Conservation (phyloP, 2,329 filamentous ascomycete species). For the Dryadomyces quercivorus region DNA sequence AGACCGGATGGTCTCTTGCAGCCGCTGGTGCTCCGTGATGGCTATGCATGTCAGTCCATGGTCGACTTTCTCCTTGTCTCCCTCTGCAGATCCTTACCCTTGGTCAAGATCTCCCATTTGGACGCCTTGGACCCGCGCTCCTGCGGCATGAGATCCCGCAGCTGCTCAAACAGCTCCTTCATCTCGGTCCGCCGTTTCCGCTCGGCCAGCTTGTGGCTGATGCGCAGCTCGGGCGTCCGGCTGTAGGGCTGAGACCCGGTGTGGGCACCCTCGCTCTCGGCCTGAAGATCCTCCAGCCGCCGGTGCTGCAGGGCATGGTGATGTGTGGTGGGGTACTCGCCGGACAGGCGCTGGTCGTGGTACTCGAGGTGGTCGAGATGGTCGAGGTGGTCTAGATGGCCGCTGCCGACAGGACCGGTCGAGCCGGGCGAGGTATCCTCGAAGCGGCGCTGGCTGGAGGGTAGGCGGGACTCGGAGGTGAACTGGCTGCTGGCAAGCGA, state of each 20-base stretch:
- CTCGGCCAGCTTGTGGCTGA: slow-evolving; percentile 78
- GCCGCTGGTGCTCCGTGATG: slow-evolving; percentile 48
- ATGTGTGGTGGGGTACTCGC: slow-evolving; percentile 49
- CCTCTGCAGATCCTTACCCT: too few species aligned
- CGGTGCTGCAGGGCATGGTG: slow-evolving; percentile 69
- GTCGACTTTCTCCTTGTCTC: too few species aligned
- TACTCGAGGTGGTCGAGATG: slow-evolving; percentile 13
- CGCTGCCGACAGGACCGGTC: slow-evolving; percentile 48
- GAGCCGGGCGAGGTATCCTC: slow-evolving; percentile 58
- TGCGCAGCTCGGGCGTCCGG: slow-evolving; percentile 65
- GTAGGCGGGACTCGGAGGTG: slow-evolving; percentile 60
- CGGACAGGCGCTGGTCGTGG: slow-evolving; percentile 34
- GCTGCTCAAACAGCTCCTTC: slow-evolving; percentile 75
- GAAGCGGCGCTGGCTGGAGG: slow-evolving; percentile 58
- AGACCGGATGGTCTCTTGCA: slow-evolving; percentile 34
- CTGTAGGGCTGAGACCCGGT: slow-evolving; percentile 63
- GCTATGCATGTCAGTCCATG: slow-evolving; percentile 20
- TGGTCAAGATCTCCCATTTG: slow-evolving; percentile 82
- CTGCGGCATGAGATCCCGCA: slow-evolving; percentile 67
- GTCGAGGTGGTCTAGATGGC: slow-evolving; percentile 21
- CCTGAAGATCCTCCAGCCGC: slow-evolving; percentile 54
- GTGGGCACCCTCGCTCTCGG: slow-evolving; percentile 40
- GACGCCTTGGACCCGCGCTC: slow-evolving; percentile 75
- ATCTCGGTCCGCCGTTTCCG: slow-evolving; percentile 76
- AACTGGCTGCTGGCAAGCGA: slow-evolving; percentile 72